Conservation (phyloP, 495 filamentous ascomycete species). For the Parmelia sp. region DNA sequence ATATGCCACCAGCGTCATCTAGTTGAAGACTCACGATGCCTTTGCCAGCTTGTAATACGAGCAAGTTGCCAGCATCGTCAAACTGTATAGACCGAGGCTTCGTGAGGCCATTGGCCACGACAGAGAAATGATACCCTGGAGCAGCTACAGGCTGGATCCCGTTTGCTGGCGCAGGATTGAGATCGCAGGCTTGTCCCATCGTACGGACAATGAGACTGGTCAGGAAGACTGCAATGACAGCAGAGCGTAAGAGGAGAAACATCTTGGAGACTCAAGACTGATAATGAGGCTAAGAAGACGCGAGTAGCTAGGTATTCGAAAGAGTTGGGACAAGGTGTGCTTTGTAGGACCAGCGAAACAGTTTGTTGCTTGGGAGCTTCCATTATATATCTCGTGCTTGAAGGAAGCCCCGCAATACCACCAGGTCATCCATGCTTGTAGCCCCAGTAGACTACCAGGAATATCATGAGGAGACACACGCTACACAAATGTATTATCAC, state of each 20-base stretch:
- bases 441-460: no score
- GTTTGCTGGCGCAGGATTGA: slow-evolving; percentile 16
- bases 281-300: neutral
- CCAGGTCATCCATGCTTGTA: neutral
- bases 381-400: no score
- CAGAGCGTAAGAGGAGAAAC: neutral
- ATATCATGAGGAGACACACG: neutral
- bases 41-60: slow-evolving; percentile 48
- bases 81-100: slow-evolving; percentile 53
- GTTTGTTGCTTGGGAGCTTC: neutral
- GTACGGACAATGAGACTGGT: neutral
- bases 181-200: neutral
- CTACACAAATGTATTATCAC: neutral
- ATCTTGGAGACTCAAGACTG: neutral
- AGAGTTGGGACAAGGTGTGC: neutral
- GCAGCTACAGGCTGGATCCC: slow-evolving; percentile 41
- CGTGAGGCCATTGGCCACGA: slow-evolving; percentile 47
- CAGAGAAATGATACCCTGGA: slow-evolving; percentile 47
- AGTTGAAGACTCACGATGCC: slow-evolving; percentile 51
- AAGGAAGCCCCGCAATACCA: neutral
- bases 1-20: slow-evolving; percentile 43
- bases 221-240: neutral
- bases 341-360: neutral
- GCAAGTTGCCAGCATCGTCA: slow-evolving; percentile 50
- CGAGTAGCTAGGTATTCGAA: neutral